Conservation (phyloP, 768 basidiomycete genomes). For the Suillus luteus region DNA sequence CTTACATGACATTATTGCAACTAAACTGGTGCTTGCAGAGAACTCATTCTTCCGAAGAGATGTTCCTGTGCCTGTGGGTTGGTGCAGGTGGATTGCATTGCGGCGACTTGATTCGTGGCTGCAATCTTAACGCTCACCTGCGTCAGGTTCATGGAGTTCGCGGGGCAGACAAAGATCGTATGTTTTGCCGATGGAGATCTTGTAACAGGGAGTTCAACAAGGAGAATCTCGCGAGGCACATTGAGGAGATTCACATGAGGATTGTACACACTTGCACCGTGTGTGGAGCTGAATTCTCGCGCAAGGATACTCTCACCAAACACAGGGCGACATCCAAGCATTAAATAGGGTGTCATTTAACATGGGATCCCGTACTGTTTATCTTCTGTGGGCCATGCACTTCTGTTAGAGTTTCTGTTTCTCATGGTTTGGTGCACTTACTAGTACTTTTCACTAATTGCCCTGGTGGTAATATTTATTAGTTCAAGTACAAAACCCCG, state of each 20-base stretch:
- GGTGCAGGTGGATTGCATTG: neutral
- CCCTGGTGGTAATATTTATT: neutral
- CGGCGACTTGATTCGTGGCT: neutral
- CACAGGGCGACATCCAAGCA: too few species aligned
- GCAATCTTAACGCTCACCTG: neutral
- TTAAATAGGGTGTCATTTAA: neutral
- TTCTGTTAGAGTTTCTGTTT: neutral
- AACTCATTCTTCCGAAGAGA: neutral
- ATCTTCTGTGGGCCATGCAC: neutral
- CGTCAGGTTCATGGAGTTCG: neutral
- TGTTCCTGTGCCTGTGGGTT: neutral
- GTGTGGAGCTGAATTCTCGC: conserved; percentile 20
- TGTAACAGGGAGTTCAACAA: neutral
- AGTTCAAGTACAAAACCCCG: neutral
- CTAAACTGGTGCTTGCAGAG: neutral
- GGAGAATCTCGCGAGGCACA: conserved; percentile 16
- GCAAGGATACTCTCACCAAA: conserved; percentile 20
- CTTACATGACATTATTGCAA: neutral
- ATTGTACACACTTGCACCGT: conserved; percentile 11
- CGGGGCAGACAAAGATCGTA: neutral
- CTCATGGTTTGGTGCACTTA: neutral
- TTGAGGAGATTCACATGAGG: conserved; percentile 28
- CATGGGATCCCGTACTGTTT: neutral
- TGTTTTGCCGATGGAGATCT: neutral
- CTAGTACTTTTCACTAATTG: neutral